These are phyloP conservation scores for Populus pruinosa DNA, from an alignment of 345 rosid species.

Conservation along the genomic window DNA sequence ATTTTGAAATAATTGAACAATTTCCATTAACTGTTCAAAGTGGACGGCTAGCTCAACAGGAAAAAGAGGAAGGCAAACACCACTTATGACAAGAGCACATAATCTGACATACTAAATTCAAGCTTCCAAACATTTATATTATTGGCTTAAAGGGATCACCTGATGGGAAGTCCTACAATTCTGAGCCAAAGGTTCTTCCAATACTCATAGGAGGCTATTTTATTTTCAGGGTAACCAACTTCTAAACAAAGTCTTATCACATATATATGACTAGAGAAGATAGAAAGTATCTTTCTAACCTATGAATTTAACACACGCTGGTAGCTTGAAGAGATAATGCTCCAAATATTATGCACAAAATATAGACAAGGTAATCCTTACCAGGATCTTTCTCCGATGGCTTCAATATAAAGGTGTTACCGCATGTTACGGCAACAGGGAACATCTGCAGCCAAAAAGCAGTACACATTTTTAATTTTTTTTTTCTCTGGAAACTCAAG, in stretches of 20 bases:
- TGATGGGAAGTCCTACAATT: not conserved
- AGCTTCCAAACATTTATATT: not conserved
- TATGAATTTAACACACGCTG: not conserved
- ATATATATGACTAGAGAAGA: not conserved
- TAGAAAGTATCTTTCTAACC: not conserved
- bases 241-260: not conserved
- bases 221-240: not conserved
- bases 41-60: not conserved
- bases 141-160: not conserved
- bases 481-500: not conserved
- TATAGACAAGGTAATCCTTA: conserved; percentile 21
- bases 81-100: not conserved
- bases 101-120: not conserved
- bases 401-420: conserved; percentile 87
- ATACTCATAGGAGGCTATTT: not conserved
- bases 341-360: not conserved
- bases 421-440: conserved; percentile 90
- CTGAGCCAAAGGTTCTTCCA: not conserved
- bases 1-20: not conserved
- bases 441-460: conserved; percentile 72
- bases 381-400: conserved; percentile 99
- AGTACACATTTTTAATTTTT: conserved; percentile 1
- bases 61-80: not conserved
- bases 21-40: not conserved
- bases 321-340: not conserved